A percentile compares a stretch with the other conserved stretches of the same genome.
These are phyloP conservation scores for Friedmanniomyces endolithicus DNA, from an alignment of 495 filamentous ascomycete species.

Conservation along the genomic window DNA sequence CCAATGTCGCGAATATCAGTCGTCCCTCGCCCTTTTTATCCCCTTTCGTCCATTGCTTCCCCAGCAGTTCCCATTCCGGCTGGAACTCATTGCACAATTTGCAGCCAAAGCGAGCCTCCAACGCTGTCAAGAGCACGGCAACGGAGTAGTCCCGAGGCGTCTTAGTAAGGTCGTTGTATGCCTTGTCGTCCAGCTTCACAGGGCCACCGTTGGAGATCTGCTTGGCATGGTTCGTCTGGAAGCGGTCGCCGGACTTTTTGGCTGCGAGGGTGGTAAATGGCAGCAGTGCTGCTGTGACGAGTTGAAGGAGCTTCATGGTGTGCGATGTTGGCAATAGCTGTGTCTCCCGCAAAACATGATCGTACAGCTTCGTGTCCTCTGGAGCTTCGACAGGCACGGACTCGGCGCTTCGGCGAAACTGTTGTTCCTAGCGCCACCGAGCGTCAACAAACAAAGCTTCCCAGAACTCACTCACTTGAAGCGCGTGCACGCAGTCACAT, in stretches of 20 bases:
- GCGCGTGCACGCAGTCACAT: not conserved
- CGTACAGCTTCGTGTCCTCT: not conserved
- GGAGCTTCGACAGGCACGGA: not conserved
- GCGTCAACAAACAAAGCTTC: not conserved
- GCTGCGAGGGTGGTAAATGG: conserved; percentile 43
- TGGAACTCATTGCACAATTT: conserved; percentile 79
- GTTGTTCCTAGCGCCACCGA: not conserved
- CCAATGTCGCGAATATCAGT: conserved; percentile 72
- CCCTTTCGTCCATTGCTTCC: conserved; percentile 74
- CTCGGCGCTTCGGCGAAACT: not conserved
- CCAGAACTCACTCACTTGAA: too few species aligned
- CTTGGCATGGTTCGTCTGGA: conserved; percentile 54
- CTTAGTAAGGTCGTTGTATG: conserved; percentile 62
- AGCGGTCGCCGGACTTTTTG: conserved; percentile 49
- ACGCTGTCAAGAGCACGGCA: conserved; percentile 74
- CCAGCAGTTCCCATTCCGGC: conserved; percentile 85
- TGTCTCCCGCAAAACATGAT: not conserved
- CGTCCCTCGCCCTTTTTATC: conserved; percentile 60
- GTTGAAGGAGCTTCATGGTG: conserved; percentile 34
- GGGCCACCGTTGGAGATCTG: conserved; percentile 50
- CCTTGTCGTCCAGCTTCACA: conserved; percentile 60
- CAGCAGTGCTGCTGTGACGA: conserved; percentile 43
- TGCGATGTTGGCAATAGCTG: not conserved
- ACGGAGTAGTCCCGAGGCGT: conserved; percentile 72
- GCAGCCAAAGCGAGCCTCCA: conserved; percentile 77